Evolutionary conservation across 139 green algal species (phyloP).

Genomic region (Dunaliella sp.): DNA sequence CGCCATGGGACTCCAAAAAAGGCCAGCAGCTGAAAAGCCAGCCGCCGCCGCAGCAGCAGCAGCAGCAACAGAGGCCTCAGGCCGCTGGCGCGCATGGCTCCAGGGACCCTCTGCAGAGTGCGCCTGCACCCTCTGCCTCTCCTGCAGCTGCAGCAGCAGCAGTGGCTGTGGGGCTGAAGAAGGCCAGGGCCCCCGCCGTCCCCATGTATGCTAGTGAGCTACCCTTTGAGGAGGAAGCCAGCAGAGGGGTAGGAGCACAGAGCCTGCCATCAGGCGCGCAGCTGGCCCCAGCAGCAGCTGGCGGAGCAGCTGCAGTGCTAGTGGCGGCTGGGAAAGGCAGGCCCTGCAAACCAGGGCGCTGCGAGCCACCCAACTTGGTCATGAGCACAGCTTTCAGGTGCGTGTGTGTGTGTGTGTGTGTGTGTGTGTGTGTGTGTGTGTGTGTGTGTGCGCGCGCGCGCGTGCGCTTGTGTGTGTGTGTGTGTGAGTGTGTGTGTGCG

Average conservation of each 20-base stretch:
- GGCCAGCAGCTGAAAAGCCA: background rate
- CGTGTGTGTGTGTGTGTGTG: background rate
- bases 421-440: background rate
- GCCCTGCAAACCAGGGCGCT: background rate
- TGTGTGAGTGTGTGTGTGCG: background rate
- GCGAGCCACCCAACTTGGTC: constrained; percentile 3
- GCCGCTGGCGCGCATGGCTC: background rate
- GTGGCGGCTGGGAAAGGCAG: background rate
- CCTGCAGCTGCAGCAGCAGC: background rate
- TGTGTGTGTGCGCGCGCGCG: background rate
- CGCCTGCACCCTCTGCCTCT: background rate
- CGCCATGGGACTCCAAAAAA: background rate
- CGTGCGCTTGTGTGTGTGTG: background rate
- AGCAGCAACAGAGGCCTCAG: background rate
- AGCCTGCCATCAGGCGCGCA: background rate
- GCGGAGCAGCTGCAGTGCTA: background rate
- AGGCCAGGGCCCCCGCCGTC: too few relatives aligned
- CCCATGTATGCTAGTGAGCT: too few relatives aligned
- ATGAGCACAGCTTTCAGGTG: constrained; percentile 10
- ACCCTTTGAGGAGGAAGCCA: background rate
- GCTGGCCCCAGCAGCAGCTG: constrained; percentile 1
- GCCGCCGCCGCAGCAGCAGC: background rate
- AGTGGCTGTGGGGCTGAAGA: background rate
- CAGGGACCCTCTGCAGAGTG: background rate
- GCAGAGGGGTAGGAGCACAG: background rate